Conservation (phyloP, 768 basidiomycete species). For the Collybia mongolica region DNA sequence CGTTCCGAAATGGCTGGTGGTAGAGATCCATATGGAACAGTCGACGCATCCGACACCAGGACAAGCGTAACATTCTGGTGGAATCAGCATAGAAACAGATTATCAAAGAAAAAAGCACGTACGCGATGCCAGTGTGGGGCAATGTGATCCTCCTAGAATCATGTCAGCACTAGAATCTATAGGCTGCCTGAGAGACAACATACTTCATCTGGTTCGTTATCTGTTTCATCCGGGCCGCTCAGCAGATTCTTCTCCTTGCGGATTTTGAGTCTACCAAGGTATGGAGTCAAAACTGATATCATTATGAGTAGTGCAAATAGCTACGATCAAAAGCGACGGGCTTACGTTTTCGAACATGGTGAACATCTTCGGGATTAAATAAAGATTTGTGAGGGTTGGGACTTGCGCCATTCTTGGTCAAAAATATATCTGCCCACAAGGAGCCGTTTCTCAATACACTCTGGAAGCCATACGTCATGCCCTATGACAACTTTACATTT, state of each 20-base stretch:
- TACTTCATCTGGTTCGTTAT: conserved; percentile 52
- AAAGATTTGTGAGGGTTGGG: conserved; percentile 57
- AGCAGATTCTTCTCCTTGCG: conserved; percentile 87
- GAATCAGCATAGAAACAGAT: background rate
- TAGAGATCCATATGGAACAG: conserved; percentile 51
- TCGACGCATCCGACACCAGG: conserved; percentile 69
- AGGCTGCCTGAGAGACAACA: conserved; percentile 4
- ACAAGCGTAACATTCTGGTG: conserved; percentile 86
- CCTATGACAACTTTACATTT: conserved; percentile 1
- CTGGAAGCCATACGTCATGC: conserved; percentile 31
- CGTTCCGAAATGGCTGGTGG: conserved; percentile 62
- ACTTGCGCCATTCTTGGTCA: conserved; percentile 62
- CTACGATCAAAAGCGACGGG: conserved; percentile 11
- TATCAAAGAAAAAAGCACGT: conserved; percentile 15
- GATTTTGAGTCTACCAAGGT: conserved; percentile 65
- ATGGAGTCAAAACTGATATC: conserved; percentile 78
- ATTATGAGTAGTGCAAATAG: background rate
- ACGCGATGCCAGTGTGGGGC: conserved; percentile 85
- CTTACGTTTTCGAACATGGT: conserved; percentile 76
- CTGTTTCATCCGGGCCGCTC: conserved; percentile 34
- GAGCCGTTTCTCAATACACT: conserved; percentile 76
- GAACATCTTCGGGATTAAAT: conserved; percentile 57
- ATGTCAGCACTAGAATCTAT: background rate
- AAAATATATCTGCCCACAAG: conserved; percentile 81
- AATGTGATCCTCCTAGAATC: conserved; percentile 51